Base-by-base conservation (phyloP, 106 monocot species). In the Dendrobium officinale region DNA sequence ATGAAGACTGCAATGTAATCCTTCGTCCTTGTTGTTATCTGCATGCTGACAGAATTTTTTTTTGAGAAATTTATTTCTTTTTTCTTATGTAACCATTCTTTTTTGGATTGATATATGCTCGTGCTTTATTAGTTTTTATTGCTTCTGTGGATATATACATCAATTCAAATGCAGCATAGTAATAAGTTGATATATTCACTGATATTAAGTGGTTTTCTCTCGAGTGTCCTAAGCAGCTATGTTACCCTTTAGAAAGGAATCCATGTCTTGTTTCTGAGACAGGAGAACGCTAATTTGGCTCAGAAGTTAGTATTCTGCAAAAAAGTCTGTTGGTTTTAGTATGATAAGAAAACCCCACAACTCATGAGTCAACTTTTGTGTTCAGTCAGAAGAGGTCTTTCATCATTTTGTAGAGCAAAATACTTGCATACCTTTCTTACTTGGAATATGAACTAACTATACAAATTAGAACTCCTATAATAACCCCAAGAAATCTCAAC, bases 1-100 rank as follows among this genome's bases (percentile, higher is more conserved):
- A 70, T 70, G 70, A 70, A 70, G 70, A 70, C 13, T 70, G 70
- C 70, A 70, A 70, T 70, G 70, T 70, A 37, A 70, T 11, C 27
- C 70, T 70, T 9, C 2, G 4, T 27, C 9, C 37, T 33, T 70
- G 4, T 13, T 70, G 13, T 70, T 70, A 15, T 31, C 13, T 11
- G 13, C 37, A 37, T 37, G 33, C 13, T 70, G 33, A 37, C 70
- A 31, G 3, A 27, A 11, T 0, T 16, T 70, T 37, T 27, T 31
- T 70, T 27, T 70, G 64, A 66, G 26, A 70, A 70, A 16, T 11
- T 13, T 20, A 37, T 22, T 26, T 13, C 22, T 24, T 20, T 5
- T 24, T 22, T 66, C 22, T 24, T 66, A 33, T 31, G 33, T n/a
- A 31, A 37, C 10, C 33, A 70, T 31, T 8, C 16, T 70, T 70